phyloP scores from a whole-genome alignment of 1,284 basidiomycete genomes.

The Mycosarcoma mackinlayi region DNA sequence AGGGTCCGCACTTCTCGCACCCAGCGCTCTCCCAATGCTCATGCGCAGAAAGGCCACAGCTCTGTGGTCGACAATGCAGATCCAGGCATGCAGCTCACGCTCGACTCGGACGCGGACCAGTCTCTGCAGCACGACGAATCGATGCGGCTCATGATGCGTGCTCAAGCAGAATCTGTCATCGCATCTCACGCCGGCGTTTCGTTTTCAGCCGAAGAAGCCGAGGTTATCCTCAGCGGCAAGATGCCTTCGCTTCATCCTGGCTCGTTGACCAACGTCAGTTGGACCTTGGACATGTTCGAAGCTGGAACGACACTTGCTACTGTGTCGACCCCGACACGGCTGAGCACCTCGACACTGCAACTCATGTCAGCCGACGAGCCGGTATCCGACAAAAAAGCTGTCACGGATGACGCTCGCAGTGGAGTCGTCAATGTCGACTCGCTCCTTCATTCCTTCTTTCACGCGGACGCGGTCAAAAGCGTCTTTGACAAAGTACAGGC shows the following conservation, averaged over 20 bases:
- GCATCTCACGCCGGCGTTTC: conserved; percentile 15
- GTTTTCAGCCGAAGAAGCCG: conserved; percentile 5
- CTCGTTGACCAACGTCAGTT: conserved; percentile 17
- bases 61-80: background rate
- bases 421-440: conserved; percentile 28
- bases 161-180: conserved; percentile 28
- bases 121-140: conserved; percentile 13
- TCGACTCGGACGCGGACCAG: conserved; percentile 16
- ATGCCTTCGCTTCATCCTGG: conserved; percentile 23
- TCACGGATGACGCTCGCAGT: conserved; percentile 8
- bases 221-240: conserved; percentile 20
- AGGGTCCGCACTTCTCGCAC: conserved; percentile 4
- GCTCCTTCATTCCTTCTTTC: conserved; percentile 37
- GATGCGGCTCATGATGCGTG: conserved; percentile 30
- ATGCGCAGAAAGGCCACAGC: background rate
- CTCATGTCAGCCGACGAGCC: background rate
- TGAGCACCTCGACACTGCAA: background rate
- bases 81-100: conserved; percentile 12
- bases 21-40: background rate
- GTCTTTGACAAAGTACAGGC: conserved; percentile 20
- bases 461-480: conserved; percentile 19
- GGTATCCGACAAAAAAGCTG: background rate
- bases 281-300: conserved; percentile 32
- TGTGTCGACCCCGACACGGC: background rate
- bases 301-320: conserved; percentile 13